Percentiles rank a stretch among this genome's conserved stretches.
Evolutionary conservation across 495 filamentous ascomycete species (phyloP).

Genomic region (Tuber aestivum): DNA sequence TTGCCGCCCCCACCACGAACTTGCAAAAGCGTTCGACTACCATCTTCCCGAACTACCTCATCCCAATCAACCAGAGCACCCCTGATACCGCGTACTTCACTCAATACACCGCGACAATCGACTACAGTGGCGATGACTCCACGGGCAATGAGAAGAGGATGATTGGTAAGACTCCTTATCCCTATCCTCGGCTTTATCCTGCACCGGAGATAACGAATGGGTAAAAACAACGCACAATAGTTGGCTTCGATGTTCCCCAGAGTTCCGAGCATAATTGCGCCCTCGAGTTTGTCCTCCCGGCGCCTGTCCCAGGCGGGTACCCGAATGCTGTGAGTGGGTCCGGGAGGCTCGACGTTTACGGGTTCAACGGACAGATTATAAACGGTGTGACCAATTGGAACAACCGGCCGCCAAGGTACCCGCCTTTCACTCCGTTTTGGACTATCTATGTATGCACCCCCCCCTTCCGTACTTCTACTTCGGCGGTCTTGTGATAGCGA

Average conservation of each 20-base stretch:
- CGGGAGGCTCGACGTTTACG: constrained; percentile 26
- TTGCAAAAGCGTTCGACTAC: constrained; percentile 10
- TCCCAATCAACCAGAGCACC: constrained; percentile 18
- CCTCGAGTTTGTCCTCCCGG: constrained; percentile 16
- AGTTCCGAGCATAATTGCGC: constrained; percentile 23
- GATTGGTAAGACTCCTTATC: constrained; percentile 12
- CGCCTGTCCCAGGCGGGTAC: constrained; percentile 19
- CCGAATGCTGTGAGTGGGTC: constrained; percentile 17
- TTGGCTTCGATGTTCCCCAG: constrained; percentile 26
- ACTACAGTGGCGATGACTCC: constrained; percentile 15
- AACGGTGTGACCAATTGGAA: constrained; percentile 25
- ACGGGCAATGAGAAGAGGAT: constrained; percentile 18
- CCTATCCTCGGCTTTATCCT: background rate
- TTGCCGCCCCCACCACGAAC: constrained; percentile 13
- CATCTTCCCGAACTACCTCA: constrained; percentile 27
- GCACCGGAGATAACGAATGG: background rate
- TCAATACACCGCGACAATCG: constrained; percentile 25
- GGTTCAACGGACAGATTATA: constrained; percentile 17
- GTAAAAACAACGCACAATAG: background rate
- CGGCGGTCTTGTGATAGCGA: background rate
- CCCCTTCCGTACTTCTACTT: background rate
- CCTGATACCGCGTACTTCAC: constrained; percentile 21
- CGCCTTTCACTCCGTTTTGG: constrained; percentile 13
- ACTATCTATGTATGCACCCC: constrained; percentile 17
- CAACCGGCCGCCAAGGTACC: constrained; percentile 22